Evolutionary conservation across 208 protist genomes (phyloP).

Genomic region (Leishmania major): DNA sequence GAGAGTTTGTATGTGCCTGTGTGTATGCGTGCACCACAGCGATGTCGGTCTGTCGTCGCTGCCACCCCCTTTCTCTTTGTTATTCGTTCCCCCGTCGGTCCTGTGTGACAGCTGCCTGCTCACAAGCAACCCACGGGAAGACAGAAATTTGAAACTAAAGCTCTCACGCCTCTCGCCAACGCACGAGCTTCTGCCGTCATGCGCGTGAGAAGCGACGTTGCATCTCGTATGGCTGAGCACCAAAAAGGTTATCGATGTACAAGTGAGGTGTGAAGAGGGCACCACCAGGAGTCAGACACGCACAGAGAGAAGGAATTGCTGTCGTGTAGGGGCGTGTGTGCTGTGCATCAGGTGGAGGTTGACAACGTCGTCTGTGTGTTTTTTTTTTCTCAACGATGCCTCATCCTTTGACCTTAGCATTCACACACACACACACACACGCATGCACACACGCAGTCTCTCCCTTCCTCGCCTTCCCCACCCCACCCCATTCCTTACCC

Average conservation of each 20-base stretch:
- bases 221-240: neutral
- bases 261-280: neutral
- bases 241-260: neutral
- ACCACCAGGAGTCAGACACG: neutral
- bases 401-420: neutral
- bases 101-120: neutral
- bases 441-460: neutral
- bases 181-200: neutral
- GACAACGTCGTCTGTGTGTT: neutral
- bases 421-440: neutral
- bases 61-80: neutral
- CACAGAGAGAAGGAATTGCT: neutral
- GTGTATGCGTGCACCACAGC: neutral
- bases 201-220: neutral
- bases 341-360: neutral
- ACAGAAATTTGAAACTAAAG: neutral
- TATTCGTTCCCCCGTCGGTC: too few relatives aligned
- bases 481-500: neutral
- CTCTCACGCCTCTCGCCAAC: neutral
- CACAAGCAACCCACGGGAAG: neutral
- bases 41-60: neutral
- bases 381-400: neutral
- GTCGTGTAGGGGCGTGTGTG: neutral
- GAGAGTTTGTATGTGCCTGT: neutral
- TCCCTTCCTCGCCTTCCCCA: neutral